Evolutionary conservation across 345 rosid genomes (phyloP).

Genomic region (Rhizophora apiculata): DNA sequence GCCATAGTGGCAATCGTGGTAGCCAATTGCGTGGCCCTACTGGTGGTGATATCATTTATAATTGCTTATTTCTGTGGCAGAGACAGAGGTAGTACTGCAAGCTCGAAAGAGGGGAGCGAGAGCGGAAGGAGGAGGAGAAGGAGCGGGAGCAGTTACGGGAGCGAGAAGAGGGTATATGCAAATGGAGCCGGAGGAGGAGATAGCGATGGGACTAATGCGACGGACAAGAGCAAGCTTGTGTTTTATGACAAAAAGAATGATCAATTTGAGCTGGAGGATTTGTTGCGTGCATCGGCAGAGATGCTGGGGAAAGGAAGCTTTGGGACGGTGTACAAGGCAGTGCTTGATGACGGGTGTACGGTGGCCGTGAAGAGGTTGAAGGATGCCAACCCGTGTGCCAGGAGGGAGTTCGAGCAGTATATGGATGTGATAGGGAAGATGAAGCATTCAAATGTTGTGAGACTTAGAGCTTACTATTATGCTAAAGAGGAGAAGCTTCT

Average conservation of each 20-base stretch:
- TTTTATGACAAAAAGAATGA: slow-evolving; percentile 67
- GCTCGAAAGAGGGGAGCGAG: slow-evolving; percentile 44
- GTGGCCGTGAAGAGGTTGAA: slow-evolving; percentile 94
- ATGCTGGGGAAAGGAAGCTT: slow-evolving; percentile 94
- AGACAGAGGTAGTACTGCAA: slow-evolving; percentile 24
- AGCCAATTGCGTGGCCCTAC: slow-evolving; percentile 52
- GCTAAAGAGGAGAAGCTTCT: slow-evolving; percentile 93
- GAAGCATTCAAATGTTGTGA: slow-evolving; percentile 69
- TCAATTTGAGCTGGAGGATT: slow-evolving; percentile 78
- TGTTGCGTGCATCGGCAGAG: slow-evolving; percentile 90
- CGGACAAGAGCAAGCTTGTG: slow-evolving; percentile 70
- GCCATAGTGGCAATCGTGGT: slow-evolving; percentile 65
- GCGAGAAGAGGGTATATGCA: slow-evolving; percentile 49
- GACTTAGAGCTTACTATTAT: slow-evolving; percentile 78
- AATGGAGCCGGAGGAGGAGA: slow-evolving; percentile 53
- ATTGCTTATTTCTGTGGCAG: slow-evolving; percentile 70
- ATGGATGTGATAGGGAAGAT: slow-evolving; percentile 88
- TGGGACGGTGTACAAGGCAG: slow-evolving; percentile 91
- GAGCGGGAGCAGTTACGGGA: slow-evolving; percentile 45
- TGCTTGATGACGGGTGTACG: slow-evolving; percentile 60
- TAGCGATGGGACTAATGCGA: slow-evolving; percentile 74
- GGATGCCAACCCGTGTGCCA: slow-evolving; percentile 90
- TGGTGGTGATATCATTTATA: slow-evolving; percentile 51
- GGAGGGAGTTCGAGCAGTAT: slow-evolving; percentile 86
- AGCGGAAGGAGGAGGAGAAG: slow-evolving; percentile 39